Base-by-base conservation (phyloP, 306 rosid species). In the Nissolia schottii region DNA sequence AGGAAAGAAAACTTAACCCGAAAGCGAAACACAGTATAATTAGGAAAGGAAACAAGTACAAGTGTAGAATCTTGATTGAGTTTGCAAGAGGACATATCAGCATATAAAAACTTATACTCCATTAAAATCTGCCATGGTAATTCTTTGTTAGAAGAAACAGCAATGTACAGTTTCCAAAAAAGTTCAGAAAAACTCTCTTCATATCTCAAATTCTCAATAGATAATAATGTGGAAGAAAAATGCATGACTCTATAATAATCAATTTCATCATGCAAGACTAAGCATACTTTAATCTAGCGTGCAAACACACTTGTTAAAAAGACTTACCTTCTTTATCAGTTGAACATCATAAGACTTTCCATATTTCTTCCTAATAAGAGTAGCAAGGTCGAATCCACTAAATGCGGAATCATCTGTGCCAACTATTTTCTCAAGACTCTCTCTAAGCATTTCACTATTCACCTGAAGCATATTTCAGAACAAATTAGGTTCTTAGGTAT, bases 321-420 rank as follows among this genome's bases (percentile, higher is more conserved):
- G n/a, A 6, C 54, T 50, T 51, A 94, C 98, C 98, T 94, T 91
- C 84, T 94, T 94, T 70, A 94, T 91, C 38, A 94, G 84, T 43
- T 85, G 97, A 70, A 94, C 98, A 72, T 94, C 98, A 37, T 93
- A 94, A 50, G 98, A 94, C 79, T 78, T 94, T 35, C 97, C 98
- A 69, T 94, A 91, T 85, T 89, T 94, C 69, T 91, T 87, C 87
- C 98, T 80, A 18, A 94, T 91, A 62, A 94, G 92, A 74, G 91
- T 94, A 65, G 98, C 98, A 65, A 94, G 88, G 77, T 94, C 98
- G 76, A 94, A 77, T 66, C 98, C 98, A 74, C 87, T 91, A 58
- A 94, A 94, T 16, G 74, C 22, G 15, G 98, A 91, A 81, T 94
- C 98, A 85, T 94, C 97, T 59, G 57, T 73, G 10, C 98, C 98